These are phyloP conservation scores for Saturnispora serradocipensis DNA, from an alignment of 805 yeast genomes.

Conservation along the genomic window DNA sequence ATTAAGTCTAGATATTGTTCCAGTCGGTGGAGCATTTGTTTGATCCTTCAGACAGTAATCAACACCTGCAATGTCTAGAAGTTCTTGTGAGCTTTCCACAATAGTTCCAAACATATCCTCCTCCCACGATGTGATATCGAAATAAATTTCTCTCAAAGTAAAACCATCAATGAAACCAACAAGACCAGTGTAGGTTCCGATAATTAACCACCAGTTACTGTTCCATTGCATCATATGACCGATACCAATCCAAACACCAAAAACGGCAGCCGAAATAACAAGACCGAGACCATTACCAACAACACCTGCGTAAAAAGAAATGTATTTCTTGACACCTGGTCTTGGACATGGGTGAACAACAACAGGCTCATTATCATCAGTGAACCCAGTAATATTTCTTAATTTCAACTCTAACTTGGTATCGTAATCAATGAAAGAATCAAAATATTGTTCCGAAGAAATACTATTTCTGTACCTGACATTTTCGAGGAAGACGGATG, in stretches of 20 bases:
- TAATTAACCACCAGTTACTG: slow-evolving; percentile 37
- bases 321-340: slow-evolving; percentile 10
- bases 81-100: slow-evolving; percentile 26
- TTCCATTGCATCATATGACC: slow-evolving; percentile 30
- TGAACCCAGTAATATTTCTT: neutral
- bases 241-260: slow-evolving; percentile 30
- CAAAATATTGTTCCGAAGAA: slow-evolving; percentile 17
- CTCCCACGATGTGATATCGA: slow-evolving; percentile 19
- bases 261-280: slow-evolving; percentile 26
- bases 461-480: slow-evolving; percentile 31
- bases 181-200: slow-evolving; percentile 38
- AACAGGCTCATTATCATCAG: slow-evolving; percentile 19
- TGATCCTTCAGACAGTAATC: slow-evolving; percentile 1
- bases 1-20: slow-evolving; percentile 5
- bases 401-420: slow-evolving; percentile 21
- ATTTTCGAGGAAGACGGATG: slow-evolving; percentile 31
- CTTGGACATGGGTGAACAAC: slow-evolving; percentile 21
- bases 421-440: slow-evolving; percentile 21
- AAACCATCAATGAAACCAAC: slow-evolving; percentile 37
- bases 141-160: slow-evolving; percentile 31
- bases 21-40: slow-evolving; percentile 1
- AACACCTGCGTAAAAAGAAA: slow-evolving; percentile 31
- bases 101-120: slow-evolving; percentile 20
- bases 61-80: slow-evolving; percentile 23
- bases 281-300: slow-evolving; percentile 37